These are phyloP conservation scores for Trichoderma asperelloides DNA, from an alignment of 495 filamentous ascomycete genomes.

Conservation along the genomic window DNA sequence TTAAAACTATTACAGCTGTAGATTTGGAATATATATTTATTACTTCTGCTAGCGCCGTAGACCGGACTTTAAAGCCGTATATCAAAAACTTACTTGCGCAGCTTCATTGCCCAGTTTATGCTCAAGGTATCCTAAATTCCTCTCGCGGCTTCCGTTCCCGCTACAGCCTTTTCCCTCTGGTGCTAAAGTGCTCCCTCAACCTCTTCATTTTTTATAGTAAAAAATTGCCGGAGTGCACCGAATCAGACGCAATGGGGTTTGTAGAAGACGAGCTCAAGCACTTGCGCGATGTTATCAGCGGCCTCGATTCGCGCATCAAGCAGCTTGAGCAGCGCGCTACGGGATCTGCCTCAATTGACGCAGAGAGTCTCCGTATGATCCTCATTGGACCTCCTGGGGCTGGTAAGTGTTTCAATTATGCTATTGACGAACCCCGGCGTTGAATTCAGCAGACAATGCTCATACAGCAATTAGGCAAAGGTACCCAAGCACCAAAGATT, in stretches of 20 bases:
- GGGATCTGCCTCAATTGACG: constrained; percentile 38
- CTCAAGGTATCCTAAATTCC: neutral
- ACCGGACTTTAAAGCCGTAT: no score
- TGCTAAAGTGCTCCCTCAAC: neutral
- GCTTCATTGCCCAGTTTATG: neutral
- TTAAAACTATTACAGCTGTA: neutral
- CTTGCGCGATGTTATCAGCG: constrained; percentile 67
- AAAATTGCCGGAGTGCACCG: neutral
- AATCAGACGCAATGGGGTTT: constrained; percentile 59
- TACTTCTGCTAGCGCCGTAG: no score
- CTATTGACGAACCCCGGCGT: neutral
- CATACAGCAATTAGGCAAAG: constrained; percentile 65
- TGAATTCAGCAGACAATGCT: constrained; percentile 12
- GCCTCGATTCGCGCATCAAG: constrained; percentile 76
- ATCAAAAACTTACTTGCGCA: neutral
- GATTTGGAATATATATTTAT: no score
- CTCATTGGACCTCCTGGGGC: constrained; percentile 96
- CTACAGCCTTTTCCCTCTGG: neutral
- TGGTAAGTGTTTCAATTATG: constrained; percentile 50
- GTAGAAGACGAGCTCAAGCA: constrained; percentile 70
- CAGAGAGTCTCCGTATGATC: constrained; percentile 79
- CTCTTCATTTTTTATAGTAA: neutral
- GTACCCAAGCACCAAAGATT: constrained; percentile 94
- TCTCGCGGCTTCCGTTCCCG: neutral
- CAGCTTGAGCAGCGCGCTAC: constrained; percentile 59